Percentiles rank a stretch among this genome's conserved stretches.
These are phyloP conservation scores for Petrea volubilis DNA, from an alignment of 257 asterid genomes.

Conservation along the genomic window DNA sequence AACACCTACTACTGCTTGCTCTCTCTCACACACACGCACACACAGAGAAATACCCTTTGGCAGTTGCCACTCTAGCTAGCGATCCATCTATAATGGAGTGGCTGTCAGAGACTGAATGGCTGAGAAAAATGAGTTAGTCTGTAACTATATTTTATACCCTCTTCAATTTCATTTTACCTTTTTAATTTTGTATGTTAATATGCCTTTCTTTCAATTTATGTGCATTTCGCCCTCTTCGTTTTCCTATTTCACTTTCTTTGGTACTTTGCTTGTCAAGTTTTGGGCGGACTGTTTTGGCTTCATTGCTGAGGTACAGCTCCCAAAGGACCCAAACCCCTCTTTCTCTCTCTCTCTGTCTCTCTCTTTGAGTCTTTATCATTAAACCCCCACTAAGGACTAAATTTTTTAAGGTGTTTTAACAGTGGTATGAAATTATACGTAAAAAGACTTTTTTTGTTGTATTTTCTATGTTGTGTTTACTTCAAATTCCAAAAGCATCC, in stretches of 20 bases:
- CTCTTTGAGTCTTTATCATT: slow-evolving; percentile 22
- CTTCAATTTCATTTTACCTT: not conserved
- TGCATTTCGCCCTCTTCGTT: slow-evolving; percentile 17
- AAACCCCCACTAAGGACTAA: not conserved
- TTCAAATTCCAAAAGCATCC: not conserved
- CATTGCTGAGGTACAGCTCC: slow-evolving; percentile 39
- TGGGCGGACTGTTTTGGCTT: slow-evolving; percentile 14
- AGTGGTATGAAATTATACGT: not conserved
- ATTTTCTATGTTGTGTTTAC: slow-evolving; percentile 5
- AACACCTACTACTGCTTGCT: not conserved
- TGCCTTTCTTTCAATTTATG: slow-evolving; percentile 6
- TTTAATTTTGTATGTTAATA: not conserved
- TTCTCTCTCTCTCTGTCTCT: not conserved
- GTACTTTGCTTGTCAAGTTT: slow-evolving; percentile 12
- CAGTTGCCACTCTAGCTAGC: slow-evolving; percentile 48
- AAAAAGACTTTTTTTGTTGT: too few relatives aligned
- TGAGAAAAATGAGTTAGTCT: slow-evolving; percentile 44
- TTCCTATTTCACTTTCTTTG: slow-evolving; percentile 14
- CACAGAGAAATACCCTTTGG: too few relatives aligned
- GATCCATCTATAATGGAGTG: slow-evolving; percentile 36
- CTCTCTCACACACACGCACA: slow-evolving; percentile 10
- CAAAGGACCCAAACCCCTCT: too few relatives aligned
- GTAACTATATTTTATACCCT: slow-evolving; percentile 10
- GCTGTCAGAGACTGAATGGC: slow-evolving; percentile 71
- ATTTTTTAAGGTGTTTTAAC: not conserved